Base-by-base conservation (phyloP, 2,329 filamentous ascomycete genomes). In the Cryphonectria parasitica region DNA sequence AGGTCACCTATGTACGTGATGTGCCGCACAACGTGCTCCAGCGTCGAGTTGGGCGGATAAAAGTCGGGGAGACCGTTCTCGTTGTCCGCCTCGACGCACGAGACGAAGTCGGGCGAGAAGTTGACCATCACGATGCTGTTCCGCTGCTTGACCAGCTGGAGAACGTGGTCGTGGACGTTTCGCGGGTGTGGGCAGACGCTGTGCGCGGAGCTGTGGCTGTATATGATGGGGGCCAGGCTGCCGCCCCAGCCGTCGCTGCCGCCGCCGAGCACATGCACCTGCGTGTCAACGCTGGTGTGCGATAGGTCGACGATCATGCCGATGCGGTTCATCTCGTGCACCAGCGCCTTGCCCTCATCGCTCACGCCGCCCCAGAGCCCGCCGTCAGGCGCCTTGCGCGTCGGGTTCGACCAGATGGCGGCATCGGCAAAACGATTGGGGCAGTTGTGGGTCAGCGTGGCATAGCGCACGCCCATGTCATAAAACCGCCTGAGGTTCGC, bases 301-400 rank as follows among this genome's bases (percentile, higher is more conserved):
- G 92, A 87, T 49, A 98, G 85, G 78, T 98, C 95, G 56, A 98
- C 92, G n/a, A 98, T 89, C 90, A 98, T 94, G 36, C 95, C 95
- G 1, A 98, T 84, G 3, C 95, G 88, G 79, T 98, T 98, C 95
- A 98, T 98, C 83, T 98, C 95, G 49, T 85, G 84, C 61, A 98
- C 84, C 0, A 98, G 82, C 17, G 85, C 78, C 66, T 88, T 87
- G 5, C 95, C 95, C 1, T 86, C 85, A 0, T 86, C 83, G 71
- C 91, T 95, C 1, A 98, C 85, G 2, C 95, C 95, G 67, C 86
- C 83, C 88, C 90, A 92, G 69, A 87, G 82, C 0, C 91, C 88
- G 67, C 86, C 79, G 71, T 88, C 84, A 79, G 83, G 80, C 22
- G 71, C 71, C 41, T 45, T 56, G 19, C 69, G 74, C 82, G 77